Evolutionary conservation across 768 basidiomycete genomes (phyloP).

Genomic region (Suillus clintonianus): DNA sequence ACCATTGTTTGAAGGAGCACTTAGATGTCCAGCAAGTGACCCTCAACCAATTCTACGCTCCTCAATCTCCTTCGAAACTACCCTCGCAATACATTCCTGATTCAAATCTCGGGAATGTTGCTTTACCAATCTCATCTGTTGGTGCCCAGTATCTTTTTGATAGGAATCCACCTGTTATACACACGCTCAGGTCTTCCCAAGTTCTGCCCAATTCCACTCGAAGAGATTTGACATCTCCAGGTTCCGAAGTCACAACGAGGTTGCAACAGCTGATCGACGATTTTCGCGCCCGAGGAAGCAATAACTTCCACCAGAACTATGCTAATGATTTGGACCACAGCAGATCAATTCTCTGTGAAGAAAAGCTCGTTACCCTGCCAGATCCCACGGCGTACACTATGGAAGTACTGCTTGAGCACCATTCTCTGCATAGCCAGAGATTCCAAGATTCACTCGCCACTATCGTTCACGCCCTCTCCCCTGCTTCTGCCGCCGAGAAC

Average conservation of each 20-base stretch:
- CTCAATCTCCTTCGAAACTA: not conserved
- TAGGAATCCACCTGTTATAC: constrained; percentile 7
- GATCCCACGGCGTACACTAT: not conserved
- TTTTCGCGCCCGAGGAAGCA: not conserved
- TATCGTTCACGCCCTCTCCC: constrained; percentile 13
- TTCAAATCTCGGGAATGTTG: not conserved
- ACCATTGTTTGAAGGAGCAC: not conserved
- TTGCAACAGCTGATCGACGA: constrained; percentile 10
- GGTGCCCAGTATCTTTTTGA: constrained; percentile 2
- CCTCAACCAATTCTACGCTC: not conserved
- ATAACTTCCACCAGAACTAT: constrained; percentile 15
- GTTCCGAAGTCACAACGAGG: not conserved
- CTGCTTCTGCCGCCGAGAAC: constrained; percentile 17
- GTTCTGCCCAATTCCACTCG: not conserved
- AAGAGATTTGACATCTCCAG: not conserved
- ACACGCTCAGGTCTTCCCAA: too few species aligned
- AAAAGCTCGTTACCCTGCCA: not conserved
- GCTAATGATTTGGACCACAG: constrained; percentile 12
- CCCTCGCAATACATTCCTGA: not conserved
- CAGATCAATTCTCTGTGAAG: constrained; percentile 8
- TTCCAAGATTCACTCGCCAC: not conserved
- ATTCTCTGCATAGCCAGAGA: constrained; percentile 7
- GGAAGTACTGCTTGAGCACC: constrained; percentile 9
- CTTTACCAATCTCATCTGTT: too few species aligned
- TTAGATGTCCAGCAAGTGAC: not conserved